A percentile compares a stretch with the other conserved stretches of the same genome.
phyloP scores from a whole-genome alignment of 495 filamentous ascomycete genomes.

The Hypoxylon rickii region DNA sequence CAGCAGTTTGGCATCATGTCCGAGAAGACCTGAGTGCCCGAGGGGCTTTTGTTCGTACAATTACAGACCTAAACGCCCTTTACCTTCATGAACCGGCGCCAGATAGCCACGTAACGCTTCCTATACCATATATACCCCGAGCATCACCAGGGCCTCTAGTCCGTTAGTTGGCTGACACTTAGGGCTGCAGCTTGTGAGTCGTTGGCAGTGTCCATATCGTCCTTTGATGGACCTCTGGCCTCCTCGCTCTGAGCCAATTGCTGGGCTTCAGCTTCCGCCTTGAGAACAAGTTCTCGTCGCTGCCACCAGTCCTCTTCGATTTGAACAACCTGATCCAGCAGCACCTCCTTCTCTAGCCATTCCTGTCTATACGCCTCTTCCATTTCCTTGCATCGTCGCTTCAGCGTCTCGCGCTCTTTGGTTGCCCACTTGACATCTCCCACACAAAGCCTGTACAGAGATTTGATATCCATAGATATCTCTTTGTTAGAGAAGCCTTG shows the following conservation, averaged over 20 bases:
- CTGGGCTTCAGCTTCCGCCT: slow-evolving; percentile 34
- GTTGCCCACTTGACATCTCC: slow-evolving; percentile 82
- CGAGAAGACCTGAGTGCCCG: no score
- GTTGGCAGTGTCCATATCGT: slow-evolving; percentile 12
- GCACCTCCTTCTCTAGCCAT: slow-evolving; percentile 81
- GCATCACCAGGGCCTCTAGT: background rate
- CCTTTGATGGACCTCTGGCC: background rate
- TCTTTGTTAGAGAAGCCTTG: slow-evolving; percentile 75
- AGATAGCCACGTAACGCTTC: background rate
- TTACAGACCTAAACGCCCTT: background rate
- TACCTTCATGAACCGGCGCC: background rate
- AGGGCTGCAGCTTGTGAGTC: slow-evolving; percentile 7
- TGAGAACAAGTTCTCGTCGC: slow-evolving; percentile 49
- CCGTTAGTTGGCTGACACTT: slow-evolving; percentile 9
- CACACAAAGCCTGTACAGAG: slow-evolving; percentile 74
- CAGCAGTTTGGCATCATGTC: no score
- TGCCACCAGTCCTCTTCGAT: slow-evolving; percentile 56
- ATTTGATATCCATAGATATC: slow-evolving; percentile 65
- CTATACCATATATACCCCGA: background rate
- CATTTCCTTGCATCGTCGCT: slow-evolving; percentile 64
- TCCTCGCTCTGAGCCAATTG: slow-evolving; percentile 18
- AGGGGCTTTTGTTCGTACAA: no score
- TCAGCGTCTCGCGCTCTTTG: slow-evolving; percentile 67
- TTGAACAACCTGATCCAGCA: slow-evolving; percentile 59
- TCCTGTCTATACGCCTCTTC: slow-evolving; percentile 72